phyloP scores from a whole-genome alignment of 768 basidiomycete species.

The Lanmaoa rubissima region DNA sequence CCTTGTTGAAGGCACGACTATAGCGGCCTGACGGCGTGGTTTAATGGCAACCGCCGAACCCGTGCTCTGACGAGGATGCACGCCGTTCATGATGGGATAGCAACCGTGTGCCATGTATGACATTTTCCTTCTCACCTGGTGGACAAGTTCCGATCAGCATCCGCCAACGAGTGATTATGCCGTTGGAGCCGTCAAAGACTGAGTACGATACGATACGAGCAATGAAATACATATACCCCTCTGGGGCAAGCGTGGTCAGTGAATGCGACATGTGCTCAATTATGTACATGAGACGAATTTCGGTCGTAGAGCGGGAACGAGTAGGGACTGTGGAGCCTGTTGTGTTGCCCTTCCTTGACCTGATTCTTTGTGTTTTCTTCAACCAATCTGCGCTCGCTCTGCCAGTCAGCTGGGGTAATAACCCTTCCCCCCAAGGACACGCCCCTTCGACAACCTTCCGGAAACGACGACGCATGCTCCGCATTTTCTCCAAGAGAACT shows the following conservation, averaged over 20 bases:
- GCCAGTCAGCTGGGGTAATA: constrained; percentile 9
- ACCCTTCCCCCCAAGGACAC: constrained; percentile 5
- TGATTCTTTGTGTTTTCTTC: constrained; percentile 1
- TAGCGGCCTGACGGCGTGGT: constrained; percentile 1
- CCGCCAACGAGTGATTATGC: constrained; percentile 15
- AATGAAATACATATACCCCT: constrained; percentile 8
- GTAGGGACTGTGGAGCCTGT: background rate
- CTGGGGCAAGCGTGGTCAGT: constrained; percentile 1
- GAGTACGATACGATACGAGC: constrained; percentile 6
- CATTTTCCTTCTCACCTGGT: constrained; percentile 14
- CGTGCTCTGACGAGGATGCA: constrained; percentile 3
- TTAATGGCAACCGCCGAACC: constrained; percentile 12
- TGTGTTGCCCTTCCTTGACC: constrained; percentile 6
- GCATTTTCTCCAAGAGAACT: constrained; percentile 20
- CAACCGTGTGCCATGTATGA: constrained; percentile 10
- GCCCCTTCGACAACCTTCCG: constrained; percentile 12
- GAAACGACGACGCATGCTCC: constrained; percentile 7
- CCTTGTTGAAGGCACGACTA: constrained; percentile 11
- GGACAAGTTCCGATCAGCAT: constrained; percentile 25
- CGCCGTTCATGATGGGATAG: constrained; percentile 5
- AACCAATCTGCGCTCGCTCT: background rate
- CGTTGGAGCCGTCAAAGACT: constrained; percentile 1
- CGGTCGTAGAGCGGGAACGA: constrained; percentile 21
- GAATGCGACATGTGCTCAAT: constrained; percentile 2
- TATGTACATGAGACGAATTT: constrained; percentile 10